phyloP scores from a whole-genome alignment of 2,329 filamentous ascomycete species.

The Aspergillus spinulosporus region DNA sequence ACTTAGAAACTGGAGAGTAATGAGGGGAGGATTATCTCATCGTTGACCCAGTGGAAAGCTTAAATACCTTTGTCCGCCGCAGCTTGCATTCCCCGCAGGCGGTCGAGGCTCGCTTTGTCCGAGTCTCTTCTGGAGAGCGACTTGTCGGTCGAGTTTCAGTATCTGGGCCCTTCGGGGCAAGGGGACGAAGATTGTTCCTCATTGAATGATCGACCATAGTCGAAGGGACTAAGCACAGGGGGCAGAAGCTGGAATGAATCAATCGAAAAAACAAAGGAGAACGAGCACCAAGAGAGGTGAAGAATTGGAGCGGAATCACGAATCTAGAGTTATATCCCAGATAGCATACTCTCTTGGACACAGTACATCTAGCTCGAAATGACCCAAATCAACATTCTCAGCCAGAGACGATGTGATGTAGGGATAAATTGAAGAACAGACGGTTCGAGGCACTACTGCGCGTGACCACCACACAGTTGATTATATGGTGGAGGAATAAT shows the following conservation, averaged over 20 bases:
- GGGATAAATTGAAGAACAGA: background rate
- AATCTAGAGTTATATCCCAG: conserved; percentile 7
- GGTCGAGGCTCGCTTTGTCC: conserved; percentile 38
- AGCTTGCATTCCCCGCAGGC: conserved; percentile 41
- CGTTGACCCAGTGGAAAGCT: background rate
- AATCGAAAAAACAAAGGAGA: conserved; percentile 1
- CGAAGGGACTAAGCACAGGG: background rate
- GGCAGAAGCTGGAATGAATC: background rate
- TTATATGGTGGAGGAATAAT: background rate
- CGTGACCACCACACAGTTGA: background rate
- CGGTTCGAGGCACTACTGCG: background rate
- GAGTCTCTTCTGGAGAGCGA: conserved; percentile 30
- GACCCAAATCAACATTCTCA: conserved; percentile 12
- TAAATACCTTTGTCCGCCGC: conserved; percentile 39
- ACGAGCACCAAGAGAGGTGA: background rate
- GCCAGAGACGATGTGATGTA: background rate
- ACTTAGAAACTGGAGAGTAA: background rate
- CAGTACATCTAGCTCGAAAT: conserved; percentile 18
- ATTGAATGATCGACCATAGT: conserved; percentile 31
- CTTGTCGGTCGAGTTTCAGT: conserved; percentile 22
- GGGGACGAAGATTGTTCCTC: conserved; percentile 29
- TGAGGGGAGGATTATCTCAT: background rate
- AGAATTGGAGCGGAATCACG: conserved; percentile 6
- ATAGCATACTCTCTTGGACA: conserved; percentile 16
- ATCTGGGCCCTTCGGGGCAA: conserved; percentile 31